These are phyloP conservation scores for Metarhizium guizhouense DNA, from an alignment of 2,329 filamentous ascomycete genomes.

Conservation along the genomic window DNA sequence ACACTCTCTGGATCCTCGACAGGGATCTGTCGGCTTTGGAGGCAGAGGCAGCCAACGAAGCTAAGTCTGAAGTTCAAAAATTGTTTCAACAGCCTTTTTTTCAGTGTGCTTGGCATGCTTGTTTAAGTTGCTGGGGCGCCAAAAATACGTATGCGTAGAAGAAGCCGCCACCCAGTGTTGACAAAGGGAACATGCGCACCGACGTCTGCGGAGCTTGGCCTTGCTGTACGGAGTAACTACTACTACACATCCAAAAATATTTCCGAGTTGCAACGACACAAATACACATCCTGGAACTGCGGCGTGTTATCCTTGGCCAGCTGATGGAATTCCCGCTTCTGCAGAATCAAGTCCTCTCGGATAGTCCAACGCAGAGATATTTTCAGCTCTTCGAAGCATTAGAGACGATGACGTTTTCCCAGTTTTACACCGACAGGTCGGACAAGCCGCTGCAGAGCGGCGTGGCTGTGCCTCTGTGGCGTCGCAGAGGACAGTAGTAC, in stretches of 20 bases:
- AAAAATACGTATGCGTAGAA: not conserved
- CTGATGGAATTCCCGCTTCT: not conserved
- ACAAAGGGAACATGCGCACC: too few species aligned
- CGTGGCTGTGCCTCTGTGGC: conserved; percentile 3
- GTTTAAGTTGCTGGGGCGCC: not conserved
- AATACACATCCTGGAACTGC: too few species aligned
- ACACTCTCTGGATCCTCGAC: not conserved
- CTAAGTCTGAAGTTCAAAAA: not conserved
- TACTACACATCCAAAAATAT: not conserved
- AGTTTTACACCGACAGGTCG: not conserved
- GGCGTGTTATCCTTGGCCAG: not conserved
- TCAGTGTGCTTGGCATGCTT: not conserved
- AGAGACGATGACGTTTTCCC: not conserved
- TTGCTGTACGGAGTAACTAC: too few species aligned
- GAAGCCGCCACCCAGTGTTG: not conserved
- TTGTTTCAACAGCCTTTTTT: not conserved
- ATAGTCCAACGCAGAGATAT: not conserved
- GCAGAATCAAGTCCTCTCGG: not conserved
- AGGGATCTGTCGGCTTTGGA: not conserved
- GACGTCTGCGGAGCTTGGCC: too few species aligned
- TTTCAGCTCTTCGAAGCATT: not conserved
- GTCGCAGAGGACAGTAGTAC: not conserved
- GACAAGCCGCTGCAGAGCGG: not conserved
- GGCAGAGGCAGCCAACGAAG: not conserved
- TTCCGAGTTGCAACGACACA: not conserved